phyloP scores from a whole-genome alignment of 208 protist species.

The Leishmania tarentolae region DNA sequence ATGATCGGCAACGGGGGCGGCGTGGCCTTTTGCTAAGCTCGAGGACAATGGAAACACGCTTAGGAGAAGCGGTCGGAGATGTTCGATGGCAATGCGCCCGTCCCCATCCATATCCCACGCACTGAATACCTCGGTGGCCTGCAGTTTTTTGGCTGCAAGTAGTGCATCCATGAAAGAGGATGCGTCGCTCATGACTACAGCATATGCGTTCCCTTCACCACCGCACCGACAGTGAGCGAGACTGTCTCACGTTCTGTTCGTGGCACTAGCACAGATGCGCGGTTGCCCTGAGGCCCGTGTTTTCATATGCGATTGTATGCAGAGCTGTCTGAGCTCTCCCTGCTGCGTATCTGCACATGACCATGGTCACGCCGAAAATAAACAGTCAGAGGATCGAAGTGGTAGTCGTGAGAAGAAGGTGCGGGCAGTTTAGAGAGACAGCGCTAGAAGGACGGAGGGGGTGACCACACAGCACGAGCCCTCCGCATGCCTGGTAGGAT shows the following conservation, averaged over 20 bases:
- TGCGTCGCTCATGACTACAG: not conserved
- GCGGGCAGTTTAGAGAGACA: not conserved
- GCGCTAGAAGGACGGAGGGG: not conserved
- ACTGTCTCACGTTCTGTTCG: not conserved
- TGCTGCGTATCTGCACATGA: not conserved
- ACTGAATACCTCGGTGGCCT: constrained; percentile 64
- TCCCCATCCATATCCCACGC: constrained; percentile 54
- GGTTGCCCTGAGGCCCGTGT: not conserved
- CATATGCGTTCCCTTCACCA: not conserved
- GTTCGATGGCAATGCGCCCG: constrained; percentile 44
- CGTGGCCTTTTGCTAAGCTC: not conserved
- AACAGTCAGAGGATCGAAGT: not conserved
- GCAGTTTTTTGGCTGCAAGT: constrained; percentile 56
- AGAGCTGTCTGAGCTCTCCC: not conserved
- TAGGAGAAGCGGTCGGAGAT: constrained; percentile 50
- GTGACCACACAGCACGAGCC: not conserved
- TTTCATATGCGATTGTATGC: not conserved
- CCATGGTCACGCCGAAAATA: not conserved
- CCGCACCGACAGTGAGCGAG: too few relatives aligned
- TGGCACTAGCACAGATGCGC: not conserved
- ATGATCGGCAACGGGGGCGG: not conserved
- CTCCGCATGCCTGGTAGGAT: not conserved
- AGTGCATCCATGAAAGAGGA: constrained; percentile 25
- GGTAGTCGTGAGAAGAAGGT: not conserved
- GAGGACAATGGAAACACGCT: constrained; percentile 46